Base-by-base conservation (phyloP, 2,329 filamentous ascomycete species). In the Fusarium liriodendri region DNA sequence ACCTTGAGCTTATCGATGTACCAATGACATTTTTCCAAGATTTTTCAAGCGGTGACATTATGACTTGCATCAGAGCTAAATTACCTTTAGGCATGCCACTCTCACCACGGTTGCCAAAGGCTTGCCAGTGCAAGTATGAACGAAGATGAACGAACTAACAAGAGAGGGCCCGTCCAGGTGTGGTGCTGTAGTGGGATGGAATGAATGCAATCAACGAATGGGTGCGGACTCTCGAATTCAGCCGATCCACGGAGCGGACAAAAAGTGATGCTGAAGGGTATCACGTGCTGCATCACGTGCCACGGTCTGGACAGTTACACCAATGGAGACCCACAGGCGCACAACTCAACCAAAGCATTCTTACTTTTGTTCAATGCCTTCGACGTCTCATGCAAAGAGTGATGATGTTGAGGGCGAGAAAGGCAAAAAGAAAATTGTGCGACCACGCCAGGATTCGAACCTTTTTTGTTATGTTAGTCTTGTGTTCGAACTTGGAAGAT, bases 381-480 rank as follows among this genome's bases (percentile, higher is more conserved):
- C 5, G 8, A 10, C 22, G 8, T 47, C 8, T 18, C 9, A 18
- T 47, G 14, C 7, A 27, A 5, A 2, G 14, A 47, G 9, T 4
- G 16, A 2, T 2, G 1, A 13, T n/a, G 25, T n/a, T 6, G 3
- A 13, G 20, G 4, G 47, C 2, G 5, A 52, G 2, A 52, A 32
- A 20, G 6, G 18, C 25, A 52, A 52, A 52, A 52, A 52, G 10
- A 32, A 20, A 52, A 14, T 14, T 52, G 18, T 14, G 27, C 67
- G 68, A 70, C 67, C 68, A 70, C 68, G 68, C 68, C 68, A 70
- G 68, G 68, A 70, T 63, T 70, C 66, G 68, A 70, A 70, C 58
- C 58, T 61, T 33, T 45, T 32, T n/a, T 3, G 1, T 4, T 13
- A n/a, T 25, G 57, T 60, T 45, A 60, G 27, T 33, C 6, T 8